Evolutionary conservation across 2,329 filamentous ascomycete species (phyloP).

Genomic region (Shiraia bambusicola): DNA sequence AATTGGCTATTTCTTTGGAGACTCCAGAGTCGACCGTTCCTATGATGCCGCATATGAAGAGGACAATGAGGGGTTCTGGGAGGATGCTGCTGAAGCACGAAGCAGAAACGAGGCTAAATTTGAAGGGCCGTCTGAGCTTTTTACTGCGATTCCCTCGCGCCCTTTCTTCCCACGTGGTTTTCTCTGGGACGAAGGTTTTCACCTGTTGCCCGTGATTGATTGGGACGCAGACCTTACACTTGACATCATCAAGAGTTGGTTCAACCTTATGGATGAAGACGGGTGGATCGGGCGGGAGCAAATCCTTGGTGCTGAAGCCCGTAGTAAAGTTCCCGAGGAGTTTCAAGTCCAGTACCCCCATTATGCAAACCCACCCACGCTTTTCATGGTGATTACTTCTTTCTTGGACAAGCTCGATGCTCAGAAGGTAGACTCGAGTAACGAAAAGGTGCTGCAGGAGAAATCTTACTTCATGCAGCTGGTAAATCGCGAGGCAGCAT

Average conservation of each 20-base stretch:
- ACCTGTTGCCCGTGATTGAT: conserved; percentile 84
- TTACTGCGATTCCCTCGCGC: conserved; percentile 85
- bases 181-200: conserved; percentile 97
- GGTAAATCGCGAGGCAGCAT: conserved; percentile 65
- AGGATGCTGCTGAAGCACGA: conserved; percentile 80
- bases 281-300: conserved; percentile 98
- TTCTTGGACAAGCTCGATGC: conserved; percentile 76
- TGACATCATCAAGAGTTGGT: conserved; percentile 93
- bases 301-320: conserved; percentile 86
- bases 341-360: conserved; percentile 97
- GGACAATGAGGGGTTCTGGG: conserved; percentile 93
- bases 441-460: conserved; percentile 39
- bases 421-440: conserved; percentile 38
- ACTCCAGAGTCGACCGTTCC: conserved; percentile 85
- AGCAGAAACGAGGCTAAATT: conserved; percentile 65
- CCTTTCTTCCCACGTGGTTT: conserved; percentile 97
- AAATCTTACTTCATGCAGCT: conserved; percentile 63
- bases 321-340: conserved; percentile 89
- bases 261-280: conserved; percentile 91
- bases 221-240: conserved; percentile 85
- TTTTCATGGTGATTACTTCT: conserved; percentile 83
- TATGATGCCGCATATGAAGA: conserved; percentile 93
- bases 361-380: conserved; percentile 93
- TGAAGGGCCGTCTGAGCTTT: conserved; percentile 85
- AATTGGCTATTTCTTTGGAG: conserved; percentile 91